Base-by-base conservation (phyloP, 352 stramenopile species). In the Lagenidium sp. region DNA sequence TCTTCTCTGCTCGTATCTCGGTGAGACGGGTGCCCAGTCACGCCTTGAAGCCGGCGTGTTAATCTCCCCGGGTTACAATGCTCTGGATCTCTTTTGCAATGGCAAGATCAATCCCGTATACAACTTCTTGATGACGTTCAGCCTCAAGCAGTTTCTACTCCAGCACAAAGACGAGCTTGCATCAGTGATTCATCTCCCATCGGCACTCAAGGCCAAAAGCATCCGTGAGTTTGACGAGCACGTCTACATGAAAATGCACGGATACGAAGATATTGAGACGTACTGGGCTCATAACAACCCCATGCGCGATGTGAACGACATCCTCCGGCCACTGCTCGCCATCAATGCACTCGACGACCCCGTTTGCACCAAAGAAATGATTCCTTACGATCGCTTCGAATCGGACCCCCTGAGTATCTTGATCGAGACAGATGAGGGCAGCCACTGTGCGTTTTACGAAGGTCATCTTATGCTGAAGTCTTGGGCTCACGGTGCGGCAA, bases 281-380 rank as follows among this genome's bases (percentile, higher is more conserved):
- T 91, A 88, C 47, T 91, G 78, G 78, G 37, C 47, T 15, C 29
- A 70, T n/a, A 91, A 91, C 57, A 81, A 91, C 56, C 78, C 78
- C n/a, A 84, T 91, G 68, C 75, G 71, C 25, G 54, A 70, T 10
- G 50, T 82, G 8, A 37, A 64, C 23, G 76, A 68, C 28, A 64
- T 91, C 35, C 53, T 52, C 24, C 68, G 73, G 16, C 78, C 78
- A 1, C 40, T 85, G 41, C 52, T 91, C 8, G 84, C 70, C 24
- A 71, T 91, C 38, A 91, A 87, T 38, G 78, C 78, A 4, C 58
- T 82, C n/a, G 78, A 91, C 38, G 78, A 91, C 40, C 75, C 75
- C 0, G 73, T 91, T 18, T 91, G 73, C 55, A 79, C 73, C 13
- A 77, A 82, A 26, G 72, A 85, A 39, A 82, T 59, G 37, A 89